Evolutionary conservation across 106 monocot species (phyloP), one percentile per base, ranked within the genome.

Genomic region (Iris macrosiphon): DNA sequence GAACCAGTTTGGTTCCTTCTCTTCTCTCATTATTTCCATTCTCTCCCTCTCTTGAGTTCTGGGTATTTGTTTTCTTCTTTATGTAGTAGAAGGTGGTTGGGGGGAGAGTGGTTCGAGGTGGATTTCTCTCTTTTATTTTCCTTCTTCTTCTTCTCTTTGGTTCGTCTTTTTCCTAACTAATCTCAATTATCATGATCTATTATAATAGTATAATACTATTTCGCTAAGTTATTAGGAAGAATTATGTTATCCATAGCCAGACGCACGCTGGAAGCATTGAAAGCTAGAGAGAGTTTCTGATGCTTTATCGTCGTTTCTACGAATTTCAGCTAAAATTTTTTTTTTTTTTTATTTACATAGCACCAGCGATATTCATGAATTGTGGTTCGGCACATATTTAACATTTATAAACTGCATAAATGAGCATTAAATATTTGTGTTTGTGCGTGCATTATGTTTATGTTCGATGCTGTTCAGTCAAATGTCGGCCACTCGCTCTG

Each of bases 101-200:
- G 10, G 13, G 54, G 52, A 32, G 29, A 31, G 31, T 41, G 3
- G 31, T 65, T 65, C 65, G 65, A 65, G 52, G 65, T 39, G 65
- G 65, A 54, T 65, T 54, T 65, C 43, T 2, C 28, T 51, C 31
- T 33, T 21, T 33, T 57, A 10, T 37, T 55, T 54, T 54, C n/a
- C n/a, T n/a, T n/a, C n/a, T n/a, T 33, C 18, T 55, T 55, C 6
- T 45, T 45, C 6, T 1, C 6, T 45, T n/a, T 20, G 19, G 45
- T 2, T n/a, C 1, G 1, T 45, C 4, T 4, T n/a, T 17, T 45
- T 2, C n/a, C 43, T 5, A 12, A 22, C 4, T 38, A 38, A 6
- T 7, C 37, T 38, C 37, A 6, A 22, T 22, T 38, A 39, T 21
- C 24, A 16, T 28, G 29, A 30, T 52, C 1, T 52, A 13, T 52